phyloP scores from a whole-genome alignment of 192 early-diverging fungal genomes.

The Gryganskiella cystojenkinii region DNA sequence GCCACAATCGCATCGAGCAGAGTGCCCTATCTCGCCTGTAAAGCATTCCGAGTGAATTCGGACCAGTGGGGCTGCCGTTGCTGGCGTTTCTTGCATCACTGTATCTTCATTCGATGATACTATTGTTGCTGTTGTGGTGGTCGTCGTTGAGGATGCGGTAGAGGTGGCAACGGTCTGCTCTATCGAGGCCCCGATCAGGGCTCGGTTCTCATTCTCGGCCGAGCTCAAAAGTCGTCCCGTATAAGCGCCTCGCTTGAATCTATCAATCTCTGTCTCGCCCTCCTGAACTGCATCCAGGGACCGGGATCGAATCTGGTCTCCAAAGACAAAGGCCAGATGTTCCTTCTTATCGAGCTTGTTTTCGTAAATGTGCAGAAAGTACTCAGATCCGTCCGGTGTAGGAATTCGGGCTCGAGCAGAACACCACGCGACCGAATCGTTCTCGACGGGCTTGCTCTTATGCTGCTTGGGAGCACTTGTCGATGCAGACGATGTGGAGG shows the following conservation, averaged over 20 bases:
- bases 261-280: conserved; percentile 82
- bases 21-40: conserved; percentile 94
- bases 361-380: conserved; percentile 86
- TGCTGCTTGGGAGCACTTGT: neutral
- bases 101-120: conserved; percentile 7
- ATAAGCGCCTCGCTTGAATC: conserved; percentile 83
- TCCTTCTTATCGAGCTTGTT: conserved; percentile 89
- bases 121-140: neutral
- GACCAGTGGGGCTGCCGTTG: conserved; percentile 71
- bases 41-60: conserved; percentile 98
- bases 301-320: conserved; percentile 75
- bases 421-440: conserved; percentile 42
- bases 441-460: neutral
- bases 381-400: conserved; percentile 77
- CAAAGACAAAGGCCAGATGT: conserved; percentile 95
- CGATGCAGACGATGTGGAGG: neutral
- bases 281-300: conserved; percentile 71
- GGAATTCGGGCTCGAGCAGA: conserved; percentile 83
- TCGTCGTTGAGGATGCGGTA: conserved; percentile 6
- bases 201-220: neutral
- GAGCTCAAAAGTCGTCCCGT: conserved; percentile 54
- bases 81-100: conserved; percentile 4
- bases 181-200: neutral
- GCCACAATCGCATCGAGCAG: conserved; percentile 93
- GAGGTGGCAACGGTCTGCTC: neutral